Evolutionary conservation across 2,329 filamentous ascomycete species (phyloP).

Genomic region (Colletotrichum liriopes): DNA sequence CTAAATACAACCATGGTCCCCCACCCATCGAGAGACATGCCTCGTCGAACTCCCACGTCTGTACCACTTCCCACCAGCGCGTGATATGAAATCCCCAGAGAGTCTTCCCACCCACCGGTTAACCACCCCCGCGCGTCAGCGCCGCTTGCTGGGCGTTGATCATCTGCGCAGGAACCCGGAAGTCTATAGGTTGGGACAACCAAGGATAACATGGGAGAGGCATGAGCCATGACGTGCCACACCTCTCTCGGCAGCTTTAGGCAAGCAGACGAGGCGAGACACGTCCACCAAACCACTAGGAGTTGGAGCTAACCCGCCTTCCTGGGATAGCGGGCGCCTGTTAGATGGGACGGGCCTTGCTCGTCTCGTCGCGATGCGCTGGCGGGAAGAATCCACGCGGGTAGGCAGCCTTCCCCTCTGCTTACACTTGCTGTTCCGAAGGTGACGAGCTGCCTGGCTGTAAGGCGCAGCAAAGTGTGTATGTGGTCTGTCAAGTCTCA

Average conservation of each 20-base stretch:
- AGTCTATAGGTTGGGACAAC: conserved; percentile 33
- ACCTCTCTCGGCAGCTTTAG: conserved; percentile 11
- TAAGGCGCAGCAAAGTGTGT: conserved; percentile 5
- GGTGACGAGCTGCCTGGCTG: neutral
- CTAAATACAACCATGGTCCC: neutral
- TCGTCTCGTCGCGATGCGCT: conserved; percentile 39
- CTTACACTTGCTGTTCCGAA: neutral
- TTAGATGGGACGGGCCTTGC: conserved; percentile 41
- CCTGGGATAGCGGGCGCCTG: conserved; percentile 25
- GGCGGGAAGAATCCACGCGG: conserved; percentile 19
- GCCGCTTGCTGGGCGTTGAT: conserved; percentile 43
- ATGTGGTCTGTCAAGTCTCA: neutral
- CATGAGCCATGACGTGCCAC: conserved; percentile 33
- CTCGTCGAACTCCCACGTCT: conserved; percentile 13
- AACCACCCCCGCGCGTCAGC: conserved; percentile 17
- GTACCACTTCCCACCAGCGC: conserved; percentile 19
- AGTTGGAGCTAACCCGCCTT: conserved; percentile 7
- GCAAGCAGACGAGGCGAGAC: neutral
- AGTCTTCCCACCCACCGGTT: neutral
- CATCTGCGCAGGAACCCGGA: conserved; percentile 53
- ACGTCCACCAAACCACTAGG: neutral
- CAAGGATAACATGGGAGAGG: conserved; percentile 4
- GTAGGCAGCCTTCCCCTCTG: conserved; percentile 7
- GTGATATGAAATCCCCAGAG: conserved; percentile 19
- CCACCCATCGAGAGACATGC: conserved; percentile 21